Percentiles rank a stretch among this genome's conserved stretches.
Evolutionary conservation across 305 asterid species (phyloP).

Genomic region (Fraxinus platypoda): DNA sequence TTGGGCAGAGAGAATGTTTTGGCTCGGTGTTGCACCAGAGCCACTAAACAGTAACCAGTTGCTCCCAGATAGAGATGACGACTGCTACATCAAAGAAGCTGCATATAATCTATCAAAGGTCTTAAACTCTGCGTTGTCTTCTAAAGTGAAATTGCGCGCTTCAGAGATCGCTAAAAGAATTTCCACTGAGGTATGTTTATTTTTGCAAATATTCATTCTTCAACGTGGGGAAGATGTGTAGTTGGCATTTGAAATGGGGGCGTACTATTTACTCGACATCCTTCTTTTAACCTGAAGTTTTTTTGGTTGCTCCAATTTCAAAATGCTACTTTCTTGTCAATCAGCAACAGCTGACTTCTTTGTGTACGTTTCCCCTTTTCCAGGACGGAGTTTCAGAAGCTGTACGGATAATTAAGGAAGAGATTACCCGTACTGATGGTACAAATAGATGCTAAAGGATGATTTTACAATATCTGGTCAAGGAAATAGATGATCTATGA

Average conservation of each 20-base stretch:
- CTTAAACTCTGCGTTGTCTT: conserved; percentile 47
- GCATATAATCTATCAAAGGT: conserved; percentile 53
- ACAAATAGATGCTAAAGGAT: conserved; percentile 14
- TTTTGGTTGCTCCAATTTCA: neutral
- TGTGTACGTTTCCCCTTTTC: conserved; percentile 10
- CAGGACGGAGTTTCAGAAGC: conserved; percentile 91
- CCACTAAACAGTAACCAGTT: conserved; percentile 55
- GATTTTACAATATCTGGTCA: neutral
- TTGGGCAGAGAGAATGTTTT: conserved; percentile 97
- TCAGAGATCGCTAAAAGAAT: conserved; percentile 52
- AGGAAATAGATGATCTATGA: neutral
- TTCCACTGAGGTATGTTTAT: conserved; percentile 57
- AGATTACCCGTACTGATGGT: conserved; percentile 25
- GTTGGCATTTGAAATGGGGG: neutral
- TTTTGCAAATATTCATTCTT: neutral
- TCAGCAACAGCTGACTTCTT: neutral
- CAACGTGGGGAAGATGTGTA: neutral
- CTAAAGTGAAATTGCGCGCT: conserved; percentile 55
- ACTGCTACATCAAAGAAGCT: conserved; percentile 44
- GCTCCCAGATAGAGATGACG: conserved; percentile 61
- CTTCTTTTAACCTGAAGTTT: neutral
- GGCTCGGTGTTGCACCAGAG: conserved; percentile 94
- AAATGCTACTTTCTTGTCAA: neutral
- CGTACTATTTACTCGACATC: neutral
- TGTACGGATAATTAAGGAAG: conserved; percentile 57